A percentile compares a stretch with the other conserved stretches of the same genome.
Evolutionary conservation across 495 filamentous ascomycete species (phyloP).

Genomic region (Rostrohypoxylon terebratum): DNA sequence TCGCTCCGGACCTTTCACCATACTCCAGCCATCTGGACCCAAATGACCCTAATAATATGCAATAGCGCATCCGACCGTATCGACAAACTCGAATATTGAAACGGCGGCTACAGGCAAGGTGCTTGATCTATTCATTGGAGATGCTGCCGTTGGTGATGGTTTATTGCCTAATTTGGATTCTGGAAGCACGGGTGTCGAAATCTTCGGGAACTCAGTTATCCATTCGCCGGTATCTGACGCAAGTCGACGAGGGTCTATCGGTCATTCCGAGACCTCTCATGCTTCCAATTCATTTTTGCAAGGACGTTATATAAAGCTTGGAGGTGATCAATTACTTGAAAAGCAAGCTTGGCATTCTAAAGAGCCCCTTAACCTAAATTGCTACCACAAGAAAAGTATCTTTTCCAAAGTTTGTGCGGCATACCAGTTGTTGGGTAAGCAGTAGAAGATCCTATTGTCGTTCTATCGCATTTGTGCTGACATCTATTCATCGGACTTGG

Average conservation of each 20-base stretch:
- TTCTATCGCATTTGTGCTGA: background rate
- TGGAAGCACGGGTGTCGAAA: background rate
- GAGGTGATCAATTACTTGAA: background rate
- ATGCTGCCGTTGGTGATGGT: background rate
- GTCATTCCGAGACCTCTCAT: background rate
- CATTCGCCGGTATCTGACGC: background rate
- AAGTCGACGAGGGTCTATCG: background rate
- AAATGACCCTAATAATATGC: background rate
- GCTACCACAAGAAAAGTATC: background rate
- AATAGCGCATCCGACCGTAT: background rate
- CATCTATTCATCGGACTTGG: background rate
- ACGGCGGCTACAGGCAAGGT: background rate
- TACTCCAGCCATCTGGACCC: background rate
- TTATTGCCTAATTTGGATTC: background rate
- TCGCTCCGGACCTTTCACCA: background rate
- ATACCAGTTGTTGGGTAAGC: background rate
- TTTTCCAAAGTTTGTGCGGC: background rate
- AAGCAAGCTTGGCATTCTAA: background rate
- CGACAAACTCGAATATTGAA: background rate
- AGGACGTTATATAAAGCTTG: background rate
- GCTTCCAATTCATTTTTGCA: background rate
- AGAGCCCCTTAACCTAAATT: background rate
- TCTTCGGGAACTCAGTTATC: background rate
- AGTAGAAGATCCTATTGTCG: background rate
- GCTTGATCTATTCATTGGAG: background rate